Evolutionary conservation across 2,329 filamentous ascomycete species (phyloP), one percentile per base, ranked within the genome.

Genomic region (Tolypocladium inflatum): DNA sequence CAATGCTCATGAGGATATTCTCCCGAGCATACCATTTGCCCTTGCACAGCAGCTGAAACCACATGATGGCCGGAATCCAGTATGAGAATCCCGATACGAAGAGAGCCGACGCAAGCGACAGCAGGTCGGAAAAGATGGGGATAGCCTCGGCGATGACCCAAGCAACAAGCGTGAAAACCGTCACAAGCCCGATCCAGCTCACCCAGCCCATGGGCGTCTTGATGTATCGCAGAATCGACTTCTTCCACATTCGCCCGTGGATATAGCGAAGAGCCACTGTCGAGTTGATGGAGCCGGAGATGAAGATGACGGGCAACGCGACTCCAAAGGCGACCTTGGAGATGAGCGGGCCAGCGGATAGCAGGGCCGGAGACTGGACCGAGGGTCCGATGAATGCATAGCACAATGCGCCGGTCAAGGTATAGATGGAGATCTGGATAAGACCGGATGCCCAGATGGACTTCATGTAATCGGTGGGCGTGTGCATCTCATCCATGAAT

Each of bases 111-210:
- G 68, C 73, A 65, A 80, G 76, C 57, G 76, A 74, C n/a, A 91
- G 73, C 54, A 91, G 73, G 52, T 86, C 78, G 60, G 81, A 82
- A 74, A 91, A 91, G 66, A 86, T 84, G 2, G 88, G 88, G 53
- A 91, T 86, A 0, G 85, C 82, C 64, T 87, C 82, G 19, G 88
- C 87, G 60, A 91, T 84, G 63, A 90, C 69, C 80, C 85, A 91
- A 2, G 84, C 84, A 21, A 86, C 55, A 19, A 86, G 51, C 75
- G 87, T 90, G 41, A 86, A 69, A 45, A 67, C 62, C 2, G 77
- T 70, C 39, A 83, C 80, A 35, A 90, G 81, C 4, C 61, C 74
- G 2, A 84, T 66, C 88, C 88, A 89, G 13, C 71, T 74, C 26
- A 68, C 63, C 77, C 77, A 80, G 2, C 77, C 77, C 70, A 68